phyloP scores from a whole-genome alignment of 768 basidiomycete species.

The Porphyrellus cyaneotinctus region DNA sequence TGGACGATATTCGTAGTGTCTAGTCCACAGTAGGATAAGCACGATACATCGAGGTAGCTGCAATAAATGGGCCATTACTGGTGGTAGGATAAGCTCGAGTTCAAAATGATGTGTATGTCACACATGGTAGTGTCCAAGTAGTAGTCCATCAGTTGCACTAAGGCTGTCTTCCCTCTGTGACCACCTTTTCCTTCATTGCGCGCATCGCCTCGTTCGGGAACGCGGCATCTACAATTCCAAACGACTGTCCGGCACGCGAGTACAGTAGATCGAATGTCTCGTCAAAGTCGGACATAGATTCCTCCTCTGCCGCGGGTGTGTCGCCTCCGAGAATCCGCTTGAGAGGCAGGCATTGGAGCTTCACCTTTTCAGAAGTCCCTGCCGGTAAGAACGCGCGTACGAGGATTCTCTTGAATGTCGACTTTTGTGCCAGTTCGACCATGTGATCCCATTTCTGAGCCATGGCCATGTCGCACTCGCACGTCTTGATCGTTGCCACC shows the following conservation, averaged over 20 bases:
- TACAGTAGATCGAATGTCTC: constrained; percentile 27
- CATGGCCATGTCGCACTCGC: constrained; percentile 21
- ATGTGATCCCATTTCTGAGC: constrained; percentile 25
- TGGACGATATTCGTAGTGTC: constrained; percentile 1
- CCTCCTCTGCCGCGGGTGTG: constrained; percentile 8
- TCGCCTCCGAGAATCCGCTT: constrained; percentile 12
- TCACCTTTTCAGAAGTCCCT: constrained; percentile 23
- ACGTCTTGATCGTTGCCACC: constrained; percentile 12
- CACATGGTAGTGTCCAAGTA: not conserved
- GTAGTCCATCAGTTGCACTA: not conserved
- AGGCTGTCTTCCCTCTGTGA: not conserved
- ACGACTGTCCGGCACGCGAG: constrained; percentile 17
- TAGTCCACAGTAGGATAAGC: constrained; percentile 4
- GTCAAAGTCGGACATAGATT: constrained; percentile 13
- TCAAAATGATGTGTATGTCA: not conserved
- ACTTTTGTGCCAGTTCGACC: constrained; percentile 27
- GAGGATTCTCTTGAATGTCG: constrained; percentile 20
- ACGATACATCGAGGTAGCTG: not conserved
- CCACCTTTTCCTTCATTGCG: constrained; percentile 10
- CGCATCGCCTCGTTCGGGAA: constrained; percentile 20
- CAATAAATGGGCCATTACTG: constrained; percentile 3
- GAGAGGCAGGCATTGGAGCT: constrained; percentile 25
- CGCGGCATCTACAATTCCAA: constrained; percentile 20
- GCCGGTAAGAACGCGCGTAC: constrained; percentile 28
- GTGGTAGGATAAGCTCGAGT: not conserved